Evolutionary conservation across 2,329 filamentous ascomycete genomes (phyloP).

Genomic region (Fusarium solani-melongenae): DNA sequence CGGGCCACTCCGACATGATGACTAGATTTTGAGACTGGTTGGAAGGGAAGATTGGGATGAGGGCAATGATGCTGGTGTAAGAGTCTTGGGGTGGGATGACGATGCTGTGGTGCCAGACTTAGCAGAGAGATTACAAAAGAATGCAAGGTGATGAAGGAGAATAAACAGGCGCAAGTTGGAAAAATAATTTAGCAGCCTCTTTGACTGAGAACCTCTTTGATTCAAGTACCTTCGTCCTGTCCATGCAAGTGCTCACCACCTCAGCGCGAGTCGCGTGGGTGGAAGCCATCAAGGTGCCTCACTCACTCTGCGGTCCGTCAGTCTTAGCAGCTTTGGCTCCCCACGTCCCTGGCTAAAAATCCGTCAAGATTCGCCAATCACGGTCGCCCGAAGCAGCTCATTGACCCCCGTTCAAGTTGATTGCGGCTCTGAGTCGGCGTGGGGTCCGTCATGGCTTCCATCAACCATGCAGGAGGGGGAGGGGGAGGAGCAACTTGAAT

Average conservation of each 20-base stretch:
- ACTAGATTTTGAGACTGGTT: neutral
- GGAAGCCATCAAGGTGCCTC: conserved; percentile 34
- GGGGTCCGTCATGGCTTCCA: conserved; percentile 29
- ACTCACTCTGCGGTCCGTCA: neutral
- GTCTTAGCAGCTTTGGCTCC: neutral
- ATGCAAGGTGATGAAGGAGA: neutral
- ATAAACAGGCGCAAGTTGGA: neutral
- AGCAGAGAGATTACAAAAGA: neutral
- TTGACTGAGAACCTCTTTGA: conserved; percentile 20
- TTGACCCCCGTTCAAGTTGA: neutral
- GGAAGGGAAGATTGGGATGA: neutral
- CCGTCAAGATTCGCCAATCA: conserved; percentile 25
- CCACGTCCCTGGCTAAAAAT: neutral
- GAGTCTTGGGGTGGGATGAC: neutral
- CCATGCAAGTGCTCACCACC: conserved; percentile 5
- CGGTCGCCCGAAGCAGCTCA: neutral
- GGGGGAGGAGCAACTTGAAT: conserved; percentile 26
- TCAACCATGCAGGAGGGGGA: neutral
- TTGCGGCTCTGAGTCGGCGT: neutral
- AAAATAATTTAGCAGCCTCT: neutral
- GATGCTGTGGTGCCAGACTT: neutral
- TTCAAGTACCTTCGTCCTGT: neutral
- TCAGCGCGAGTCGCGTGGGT: neutral
- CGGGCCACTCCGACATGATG: conserved; percentile 39
- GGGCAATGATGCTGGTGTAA: conserved; percentile 2